Base-by-base conservation (phyloP, 495 filamentous ascomycete genomes). In the Xylaria grammica region DNA sequence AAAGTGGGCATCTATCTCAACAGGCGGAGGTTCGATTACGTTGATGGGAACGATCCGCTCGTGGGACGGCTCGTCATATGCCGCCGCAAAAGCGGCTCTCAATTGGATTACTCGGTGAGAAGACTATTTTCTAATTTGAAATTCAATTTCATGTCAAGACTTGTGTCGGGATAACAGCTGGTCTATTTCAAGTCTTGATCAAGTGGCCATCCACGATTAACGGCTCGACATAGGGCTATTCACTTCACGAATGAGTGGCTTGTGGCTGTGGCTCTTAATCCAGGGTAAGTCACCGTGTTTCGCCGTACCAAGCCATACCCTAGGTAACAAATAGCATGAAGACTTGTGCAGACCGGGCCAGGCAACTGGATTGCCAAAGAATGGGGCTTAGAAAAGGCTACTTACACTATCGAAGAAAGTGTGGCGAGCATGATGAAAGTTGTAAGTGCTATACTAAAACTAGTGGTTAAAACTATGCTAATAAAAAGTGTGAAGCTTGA, bases 1-100 rank as follows among this genome's bases (percentile, higher is more conserved):
- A 13, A 78, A 76, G 55, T 79, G 79, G 65, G 55, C 76, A 5
- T 74, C 76, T 49, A 72, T 82, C 34, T 74, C 73, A 7, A 69
- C 75, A 7, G 63, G 51, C 1, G 63, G 76, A 17, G 74, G 68
- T 3, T 77, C 70, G 34, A 65, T 81, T 42, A 50, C 24, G 20
- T 52, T 52, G 20, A 67, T 75, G 30, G 75, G 73, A 27, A 48
- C 36, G 4, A 29, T 72, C 8, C 63, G 58, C 30, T 66, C 64
- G n/a, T 66, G 58, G 57, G 51, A 55, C 36, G 64, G 57, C 8
- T 32, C 64, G 7, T 46, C 64, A 32, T 66, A 66, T 57, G 64
- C 49, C 15, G 68, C 71, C n/a, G 15, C 44, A 22, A 46, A 46
- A 22, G 44, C 44, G 44, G 44, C 44, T 4, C 20, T 46, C 5